phyloP scores from a whole-genome alignment of 2,329 filamentous ascomycete genomes.

The Pezicula rhizophila region DNA sequence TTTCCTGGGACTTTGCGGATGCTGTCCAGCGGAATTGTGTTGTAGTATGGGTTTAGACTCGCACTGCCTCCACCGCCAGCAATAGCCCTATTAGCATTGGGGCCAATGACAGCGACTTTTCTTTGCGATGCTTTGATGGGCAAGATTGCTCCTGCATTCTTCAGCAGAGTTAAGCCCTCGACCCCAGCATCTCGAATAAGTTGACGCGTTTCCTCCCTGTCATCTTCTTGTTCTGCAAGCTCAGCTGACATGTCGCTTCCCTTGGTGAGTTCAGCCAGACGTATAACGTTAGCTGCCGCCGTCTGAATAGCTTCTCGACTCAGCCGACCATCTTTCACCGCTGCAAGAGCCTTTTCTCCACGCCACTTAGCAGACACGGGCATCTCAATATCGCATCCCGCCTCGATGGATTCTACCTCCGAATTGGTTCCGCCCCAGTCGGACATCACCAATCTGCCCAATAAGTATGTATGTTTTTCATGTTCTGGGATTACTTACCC shows the following conservation, averaged over 20 bases:
- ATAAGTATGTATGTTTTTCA: slow-evolving; percentile 1
- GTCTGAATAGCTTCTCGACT: slow-evolving; percentile 45
- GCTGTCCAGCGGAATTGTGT: slow-evolving; percentile 57
- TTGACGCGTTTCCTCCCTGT: slow-evolving; percentile 50
- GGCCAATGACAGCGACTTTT: slow-evolving; percentile 60
- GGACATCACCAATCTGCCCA: slow-evolving; percentile 45
- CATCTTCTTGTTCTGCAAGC: slow-evolving; percentile 48
- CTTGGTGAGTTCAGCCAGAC: slow-evolving; percentile 54
- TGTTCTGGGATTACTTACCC: slow-evolving; percentile 34
- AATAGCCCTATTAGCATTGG: slow-evolving; percentile 61
- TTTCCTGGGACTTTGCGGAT: slow-evolving; percentile 48
- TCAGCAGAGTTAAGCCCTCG: slow-evolving; percentile 58
- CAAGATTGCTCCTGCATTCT: slow-evolving; percentile 54
- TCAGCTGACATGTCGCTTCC: slow-evolving; percentile 53
- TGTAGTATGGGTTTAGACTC: slow-evolving; percentile 64
- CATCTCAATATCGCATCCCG: slow-evolving; percentile 53
- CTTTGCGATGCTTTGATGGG: slow-evolving; percentile 49
- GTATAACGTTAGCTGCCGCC: slow-evolving; percentile 54
- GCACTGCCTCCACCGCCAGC: slow-evolving; percentile 64
- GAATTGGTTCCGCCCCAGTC: slow-evolving; percentile 56
- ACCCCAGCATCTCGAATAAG: slow-evolving; percentile 56
- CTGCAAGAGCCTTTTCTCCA: slow-evolving; percentile 50
- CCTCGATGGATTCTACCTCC: slow-evolving; percentile 46
- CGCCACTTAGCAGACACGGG: slow-evolving; percentile 50
- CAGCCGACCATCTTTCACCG: slow-evolving; percentile 43